phyloP scores from a whole-genome alignment of 805 yeast genomes.

The Metschnikowia gelsemii region DNA sequence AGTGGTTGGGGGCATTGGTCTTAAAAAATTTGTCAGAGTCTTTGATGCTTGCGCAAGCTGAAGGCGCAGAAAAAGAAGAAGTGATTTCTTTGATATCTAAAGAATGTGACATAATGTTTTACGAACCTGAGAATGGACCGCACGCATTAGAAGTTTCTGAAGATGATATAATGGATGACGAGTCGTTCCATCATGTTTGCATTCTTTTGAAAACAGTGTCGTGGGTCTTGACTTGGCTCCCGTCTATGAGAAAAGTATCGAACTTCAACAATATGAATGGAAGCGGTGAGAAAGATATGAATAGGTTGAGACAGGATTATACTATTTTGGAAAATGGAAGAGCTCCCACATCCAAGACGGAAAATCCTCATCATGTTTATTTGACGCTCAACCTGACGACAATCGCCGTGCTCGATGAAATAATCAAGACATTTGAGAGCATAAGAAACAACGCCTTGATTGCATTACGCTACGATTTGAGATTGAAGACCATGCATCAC shows the following conservation, averaged over 20 bases:
- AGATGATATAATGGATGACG: constrained; percentile 54
- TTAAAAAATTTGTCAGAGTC: constrained; percentile 26
- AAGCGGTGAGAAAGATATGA: constrained; percentile 23
- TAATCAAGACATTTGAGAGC: constrained; percentile 32
- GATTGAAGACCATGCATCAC: constrained; percentile 52
- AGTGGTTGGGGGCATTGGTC: constrained; percentile 35
- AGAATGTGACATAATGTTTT: constrained; percentile 32
- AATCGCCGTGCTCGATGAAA: constrained; percentile 35
- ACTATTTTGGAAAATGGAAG: constrained; percentile 43
- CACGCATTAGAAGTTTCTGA: constrained; percentile 36
- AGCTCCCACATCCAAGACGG: constrained; percentile 19
- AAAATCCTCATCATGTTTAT: constrained; percentile 29
- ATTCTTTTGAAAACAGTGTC: constrained; percentile 52
- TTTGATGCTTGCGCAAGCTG: constrained; percentile 10
- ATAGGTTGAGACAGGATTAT: constrained; percentile 40
- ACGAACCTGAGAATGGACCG: constrained; percentile 17
- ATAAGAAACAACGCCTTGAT: constrained; percentile 42
- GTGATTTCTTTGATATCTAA: constrained; percentile 18
- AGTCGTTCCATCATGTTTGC: constrained; percentile 50
- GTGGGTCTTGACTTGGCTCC: constrained; percentile 63
- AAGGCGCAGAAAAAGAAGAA: constrained; percentile 2
- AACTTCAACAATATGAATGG: constrained; percentile 25
- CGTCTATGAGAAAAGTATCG: constrained; percentile 45
- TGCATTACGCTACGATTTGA: constrained; percentile 56
- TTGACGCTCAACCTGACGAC: constrained; percentile 35